These are phyloP conservation scores for Ophiostoma perfectum DNA, from an alignment of 2,329 filamentous ascomycete species.

Conservation along the genomic window DNA sequence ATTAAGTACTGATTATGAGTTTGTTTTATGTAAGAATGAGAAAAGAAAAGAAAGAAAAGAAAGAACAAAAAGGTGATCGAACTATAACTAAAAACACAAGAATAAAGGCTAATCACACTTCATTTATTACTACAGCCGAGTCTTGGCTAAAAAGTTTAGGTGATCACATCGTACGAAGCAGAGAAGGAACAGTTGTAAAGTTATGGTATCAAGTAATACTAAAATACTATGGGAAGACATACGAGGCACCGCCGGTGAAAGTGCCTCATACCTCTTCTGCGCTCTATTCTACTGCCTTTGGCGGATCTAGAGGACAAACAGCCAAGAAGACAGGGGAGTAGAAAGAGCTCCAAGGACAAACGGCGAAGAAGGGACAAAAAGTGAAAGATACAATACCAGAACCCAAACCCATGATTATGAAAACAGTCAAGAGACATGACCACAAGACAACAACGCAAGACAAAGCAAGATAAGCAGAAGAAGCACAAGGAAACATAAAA, in stretches of 20 bases:
- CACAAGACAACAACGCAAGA: neutral
- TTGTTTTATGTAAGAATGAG: neutral
- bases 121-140: no score
- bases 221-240: neutral
- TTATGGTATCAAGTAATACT: conserved; percentile 4
- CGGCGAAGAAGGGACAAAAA: neutral
- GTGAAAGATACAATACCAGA: neutral
- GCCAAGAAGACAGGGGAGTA: neutral
- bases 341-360: neutral
- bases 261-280: neutral
- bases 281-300: neutral
- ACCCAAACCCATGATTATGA: conserved; percentile 1
- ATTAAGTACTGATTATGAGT: neutral
- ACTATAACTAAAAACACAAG: no score
- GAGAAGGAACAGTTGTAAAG: neutral
- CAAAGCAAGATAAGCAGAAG: neutral
- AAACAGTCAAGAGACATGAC: neutral
- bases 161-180: neutral
- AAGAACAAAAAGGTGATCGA: no score
- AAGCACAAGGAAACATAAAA: neutral
- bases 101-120: no score
- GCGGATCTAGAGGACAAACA: neutral
- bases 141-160: no score
- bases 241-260: neutral
- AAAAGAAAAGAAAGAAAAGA: neutral